phyloP scores from a whole-genome alignment of 1,139 yeast genomes.

The Pneumocystis murina region DNA sequence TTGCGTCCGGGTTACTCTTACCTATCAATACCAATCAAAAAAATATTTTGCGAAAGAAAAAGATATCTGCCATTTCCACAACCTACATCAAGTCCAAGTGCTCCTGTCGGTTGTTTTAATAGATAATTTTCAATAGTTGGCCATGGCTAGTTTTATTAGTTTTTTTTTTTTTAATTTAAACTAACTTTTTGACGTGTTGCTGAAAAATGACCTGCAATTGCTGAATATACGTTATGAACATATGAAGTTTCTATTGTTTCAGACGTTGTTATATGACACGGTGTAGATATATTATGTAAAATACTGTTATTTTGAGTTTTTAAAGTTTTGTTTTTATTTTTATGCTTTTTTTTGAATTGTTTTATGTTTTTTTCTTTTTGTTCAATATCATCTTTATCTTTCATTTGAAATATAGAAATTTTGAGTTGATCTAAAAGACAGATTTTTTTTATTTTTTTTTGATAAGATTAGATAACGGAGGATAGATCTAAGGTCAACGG shows the following conservation, averaged over 20 bases:
- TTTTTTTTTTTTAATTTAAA: not conserved
- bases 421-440: too few species aligned
- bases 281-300: too few species aligned
- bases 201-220: constrained; percentile 84
- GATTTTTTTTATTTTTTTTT: too few species aligned
- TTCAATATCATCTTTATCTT: too few species aligned
- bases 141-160: constrained; percentile 46
- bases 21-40: constrained; percentile 62
- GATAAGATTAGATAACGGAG: too few species aligned
- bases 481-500: too few species aligned
- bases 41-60: constrained; percentile 50
- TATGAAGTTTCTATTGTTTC: constrained; percentile 28
- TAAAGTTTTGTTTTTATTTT: too few species aligned
- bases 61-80: constrained; percentile 95
- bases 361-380: too few species aligned
- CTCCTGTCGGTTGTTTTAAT: constrained; percentile 27
- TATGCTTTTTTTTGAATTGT: too few species aligned
- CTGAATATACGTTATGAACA: constrained; percentile 82
- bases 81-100: constrained; percentile 50
- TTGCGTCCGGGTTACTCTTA: not conserved
- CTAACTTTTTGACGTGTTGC: constrained; percentile 63
- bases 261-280: too few species aligned
- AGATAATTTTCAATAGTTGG: constrained; percentile 76
- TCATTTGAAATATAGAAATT: too few species aligned
- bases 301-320: too few species aligned